phyloP scores from a whole-genome alignment of 192 early-diverging fungal species.

The Coemansia pectinata region DNA sequence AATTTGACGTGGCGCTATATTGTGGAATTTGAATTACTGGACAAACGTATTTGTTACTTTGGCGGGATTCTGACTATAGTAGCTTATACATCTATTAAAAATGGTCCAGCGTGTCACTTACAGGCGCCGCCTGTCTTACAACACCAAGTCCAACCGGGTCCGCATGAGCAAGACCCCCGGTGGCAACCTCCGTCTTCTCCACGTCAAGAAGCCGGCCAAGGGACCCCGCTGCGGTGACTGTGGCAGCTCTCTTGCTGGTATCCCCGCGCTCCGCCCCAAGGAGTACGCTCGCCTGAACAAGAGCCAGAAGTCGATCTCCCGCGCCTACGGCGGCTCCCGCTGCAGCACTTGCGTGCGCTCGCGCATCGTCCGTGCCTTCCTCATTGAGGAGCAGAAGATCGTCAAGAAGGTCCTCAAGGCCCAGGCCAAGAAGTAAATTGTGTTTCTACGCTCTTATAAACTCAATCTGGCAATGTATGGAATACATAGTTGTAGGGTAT shows the following conservation, averaged over 20 bases:
- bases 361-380: constrained; percentile 96
- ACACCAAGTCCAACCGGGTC: constrained; percentile 86
- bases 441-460: constrained; percentile 3
- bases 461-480: background rate
- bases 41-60: background rate
- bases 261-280: constrained; percentile 90
- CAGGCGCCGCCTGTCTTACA: constrained; percentile 84
- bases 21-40: background rate
- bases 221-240: constrained; percentile 98
- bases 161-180: constrained; percentile 77
- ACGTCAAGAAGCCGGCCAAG: constrained; percentile 90
- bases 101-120: constrained; percentile 78
- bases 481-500: background rate
- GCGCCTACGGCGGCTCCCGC: constrained; percentile 97
- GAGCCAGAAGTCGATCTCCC: constrained; percentile 89
- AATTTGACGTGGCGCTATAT: background rate
- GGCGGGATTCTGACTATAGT: background rate
- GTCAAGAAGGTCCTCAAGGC: constrained; percentile 98
- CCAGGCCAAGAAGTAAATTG: constrained; percentile 56
- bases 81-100: constrained; percentile 45
- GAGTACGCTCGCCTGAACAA: constrained; percentile 90
- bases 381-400: constrained; percentile 99
- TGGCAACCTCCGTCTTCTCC: constrained; percentile 88
- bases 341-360: constrained; percentile 85
- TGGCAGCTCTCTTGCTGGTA: constrained; percentile 83